phyloP scores from a whole-genome alignment of 371 early-diverging fungal genomes.

The Mortierella sp. region DNA sequence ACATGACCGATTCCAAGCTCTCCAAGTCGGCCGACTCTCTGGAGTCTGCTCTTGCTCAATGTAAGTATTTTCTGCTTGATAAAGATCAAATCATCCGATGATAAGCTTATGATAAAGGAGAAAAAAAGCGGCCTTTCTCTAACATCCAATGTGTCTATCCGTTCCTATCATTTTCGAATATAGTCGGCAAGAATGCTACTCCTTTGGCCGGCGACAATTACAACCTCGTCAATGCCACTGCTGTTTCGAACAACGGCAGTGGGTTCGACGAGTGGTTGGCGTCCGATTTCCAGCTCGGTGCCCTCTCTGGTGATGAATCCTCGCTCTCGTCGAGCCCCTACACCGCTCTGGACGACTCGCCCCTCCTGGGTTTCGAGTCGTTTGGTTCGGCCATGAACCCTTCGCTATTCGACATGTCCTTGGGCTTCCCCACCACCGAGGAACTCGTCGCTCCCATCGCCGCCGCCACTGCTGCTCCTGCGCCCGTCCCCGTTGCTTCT shows the following conservation, averaged over 20 bases:
- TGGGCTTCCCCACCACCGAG: slow-evolving; percentile 14
- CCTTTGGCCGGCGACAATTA: slow-evolving; percentile 17
- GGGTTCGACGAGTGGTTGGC: slow-evolving; percentile 55
- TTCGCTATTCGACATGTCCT: slow-evolving; percentile 41
- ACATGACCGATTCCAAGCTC: slow-evolving; percentile 44
- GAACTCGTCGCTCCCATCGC: slow-evolving; percentile 4
- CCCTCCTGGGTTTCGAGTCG: slow-evolving; percentile 39
- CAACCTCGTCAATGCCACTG: slow-evolving; percentile 18
- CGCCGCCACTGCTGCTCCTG: background rate
- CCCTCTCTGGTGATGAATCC: slow-evolving; percentile 33
- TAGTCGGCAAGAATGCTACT: slow-evolving; percentile 37
- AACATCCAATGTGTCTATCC: background rate
- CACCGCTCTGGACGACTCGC: slow-evolving; percentile 42
- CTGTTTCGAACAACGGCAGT: slow-evolving; percentile 23
- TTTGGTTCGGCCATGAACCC: slow-evolving; percentile 25
- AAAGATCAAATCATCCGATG: background rate
- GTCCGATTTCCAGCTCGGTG: slow-evolving; percentile 46
- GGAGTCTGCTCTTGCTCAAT: slow-evolving; percentile 48
- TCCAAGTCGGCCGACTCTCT: slow-evolving; percentile 49
- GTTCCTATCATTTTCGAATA: background rate
- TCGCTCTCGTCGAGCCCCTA: slow-evolving; percentile 36
- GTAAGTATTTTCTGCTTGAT: slow-evolving; percentile 23
- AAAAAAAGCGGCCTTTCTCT: background rate
- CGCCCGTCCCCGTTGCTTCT: slow-evolving; percentile 1
- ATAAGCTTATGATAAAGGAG: background rate